Percentiles rank a stretch among this genome's conserved stretches.
Evolutionary conservation across 2,329 filamentous ascomycete species (phyloP).

Genomic region (Penicillium sp.): DNA sequence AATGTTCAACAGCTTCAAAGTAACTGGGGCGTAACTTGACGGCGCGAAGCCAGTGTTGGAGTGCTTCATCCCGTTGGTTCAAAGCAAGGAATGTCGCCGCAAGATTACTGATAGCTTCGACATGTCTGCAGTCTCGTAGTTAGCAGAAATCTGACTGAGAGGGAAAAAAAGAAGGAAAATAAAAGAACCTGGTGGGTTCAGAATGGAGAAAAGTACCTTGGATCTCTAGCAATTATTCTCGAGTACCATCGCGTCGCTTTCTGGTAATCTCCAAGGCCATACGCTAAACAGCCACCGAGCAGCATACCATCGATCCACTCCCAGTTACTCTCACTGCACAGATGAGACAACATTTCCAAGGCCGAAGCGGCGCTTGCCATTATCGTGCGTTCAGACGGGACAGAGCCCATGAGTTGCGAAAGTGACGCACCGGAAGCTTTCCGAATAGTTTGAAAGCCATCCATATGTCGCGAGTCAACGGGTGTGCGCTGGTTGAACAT

Average conservation of each 20-base stretch:
- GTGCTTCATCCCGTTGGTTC: conserved; percentile 75
- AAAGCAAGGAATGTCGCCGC: conserved; percentile 85
- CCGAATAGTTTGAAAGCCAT: conserved; percentile 10
- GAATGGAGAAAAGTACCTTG: conserved; percentile 42
- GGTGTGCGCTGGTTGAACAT: conserved; percentile 2
- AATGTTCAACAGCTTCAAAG: conserved; percentile 91
- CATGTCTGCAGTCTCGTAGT: conserved; percentile 56
- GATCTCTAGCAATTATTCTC: conserved; percentile 56
- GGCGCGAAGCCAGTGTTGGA: conserved; percentile 80
- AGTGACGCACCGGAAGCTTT: conserved; percentile 27
- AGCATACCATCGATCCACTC: conserved; percentile 92
- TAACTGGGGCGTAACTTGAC: conserved; percentile 79
- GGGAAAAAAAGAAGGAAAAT: conserved; percentile 18
- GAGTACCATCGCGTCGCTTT: conserved; percentile 55
- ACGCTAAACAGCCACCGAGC: conserved; percentile 84
- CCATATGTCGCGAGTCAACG: not conserved
- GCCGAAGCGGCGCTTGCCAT: conserved; percentile 60
- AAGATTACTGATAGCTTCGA: conserved; percentile 90
- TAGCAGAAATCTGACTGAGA: not conserved
- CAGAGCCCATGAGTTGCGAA: conserved; percentile 29
- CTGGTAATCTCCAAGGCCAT: conserved; percentile 80
- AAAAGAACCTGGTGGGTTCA: not conserved
- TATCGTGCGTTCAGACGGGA: conserved; percentile 39
- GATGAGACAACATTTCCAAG: conserved; percentile 65
- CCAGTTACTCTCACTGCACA: conserved; percentile 79